Conservation (phyloP, 345 rosid species). For the Rhodamnia rubescens region DNA sequence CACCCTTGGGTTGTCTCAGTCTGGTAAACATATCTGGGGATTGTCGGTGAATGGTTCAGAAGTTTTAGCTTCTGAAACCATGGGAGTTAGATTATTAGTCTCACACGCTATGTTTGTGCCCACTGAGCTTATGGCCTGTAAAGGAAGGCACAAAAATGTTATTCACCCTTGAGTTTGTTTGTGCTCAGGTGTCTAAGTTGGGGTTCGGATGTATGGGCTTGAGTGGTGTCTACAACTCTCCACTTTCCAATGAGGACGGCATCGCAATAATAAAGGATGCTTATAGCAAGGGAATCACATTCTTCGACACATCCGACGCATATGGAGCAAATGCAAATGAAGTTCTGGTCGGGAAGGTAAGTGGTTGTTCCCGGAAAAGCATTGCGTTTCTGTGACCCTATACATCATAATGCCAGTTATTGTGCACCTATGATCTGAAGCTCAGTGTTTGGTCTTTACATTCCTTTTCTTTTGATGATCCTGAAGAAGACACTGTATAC, state of each 20-base stretch:
- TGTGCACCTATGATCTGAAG: background rate
- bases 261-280: conserved; percentile 24
- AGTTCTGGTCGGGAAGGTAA: conserved; percentile 38
- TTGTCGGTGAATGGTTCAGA: background rate
- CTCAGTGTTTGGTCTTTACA: background rate
- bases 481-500: background rate
- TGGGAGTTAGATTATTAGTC: background rate
- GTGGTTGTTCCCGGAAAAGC: background rate
- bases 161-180: background rate
- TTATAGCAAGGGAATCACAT: conserved; percentile 34
- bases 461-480: background rate
- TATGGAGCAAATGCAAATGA: conserved; percentile 38
- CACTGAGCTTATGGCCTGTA: background rate
- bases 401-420: background rate
- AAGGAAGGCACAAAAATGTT: background rate
- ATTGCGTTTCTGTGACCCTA: background rate
- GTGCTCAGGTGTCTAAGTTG: conserved; percentile 26
- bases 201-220: conserved; percentile 43
- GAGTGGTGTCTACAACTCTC: conserved; percentile 28
- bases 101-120: background rate
- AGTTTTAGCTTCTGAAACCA: background rate
- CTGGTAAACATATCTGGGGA: background rate
- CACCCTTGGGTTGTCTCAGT: background rate
- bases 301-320: conserved; percentile 32
- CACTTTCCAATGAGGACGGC: conserved; percentile 27